These are phyloP conservation scores for Umbilicus rupestris DNA, from an alignment of 164 flowering plant genomes.

Conservation along the genomic window DNA sequence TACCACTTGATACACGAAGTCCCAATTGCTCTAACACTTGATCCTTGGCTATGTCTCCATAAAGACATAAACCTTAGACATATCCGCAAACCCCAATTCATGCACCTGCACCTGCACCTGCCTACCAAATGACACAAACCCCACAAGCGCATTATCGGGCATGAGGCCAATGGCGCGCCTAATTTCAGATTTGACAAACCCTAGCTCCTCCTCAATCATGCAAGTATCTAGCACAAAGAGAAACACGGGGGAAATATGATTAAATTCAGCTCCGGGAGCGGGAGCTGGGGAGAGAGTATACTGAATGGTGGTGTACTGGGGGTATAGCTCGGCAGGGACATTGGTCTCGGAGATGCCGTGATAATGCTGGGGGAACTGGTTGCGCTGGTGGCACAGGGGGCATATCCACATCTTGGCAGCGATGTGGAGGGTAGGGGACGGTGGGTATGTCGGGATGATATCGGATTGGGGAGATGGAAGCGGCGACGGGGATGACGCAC, in stretches of 20 bases:
- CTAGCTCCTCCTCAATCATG: constrained; percentile 80
- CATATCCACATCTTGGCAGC: constrained; percentile 88
- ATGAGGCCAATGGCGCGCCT: constrained; percentile 60
- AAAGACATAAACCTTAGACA: constrained; percentile 80
- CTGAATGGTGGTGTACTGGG: constrained; percentile 65
- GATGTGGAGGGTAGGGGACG: constrained; percentile 75
- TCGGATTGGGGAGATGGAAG: constrained; percentile 71
- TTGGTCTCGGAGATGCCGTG: constrained; percentile 50
- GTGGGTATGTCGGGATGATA: constrained; percentile 50
- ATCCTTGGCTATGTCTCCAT: constrained; percentile 71
- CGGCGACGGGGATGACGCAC: constrained; percentile 92
- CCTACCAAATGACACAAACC: constrained; percentile 80
- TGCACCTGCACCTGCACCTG: constrained; percentile 97
- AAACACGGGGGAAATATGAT: constrained; percentile 24
- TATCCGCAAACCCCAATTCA: constrained; percentile 77
- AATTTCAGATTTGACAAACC: constrained; percentile 63
- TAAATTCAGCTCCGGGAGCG: background rate
- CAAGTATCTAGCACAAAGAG: constrained; percentile 84
- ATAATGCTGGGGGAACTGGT: constrained; percentile 77
- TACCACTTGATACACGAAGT: constrained; percentile 23
- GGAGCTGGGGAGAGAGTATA: constrained; percentile 24
- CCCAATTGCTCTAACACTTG: constrained; percentile 91
- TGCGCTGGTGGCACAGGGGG: constrained; percentile 78
- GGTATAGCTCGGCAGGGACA: constrained; percentile 85
- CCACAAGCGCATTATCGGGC: constrained; percentile 82